A percentile compares a stretch with the other conserved stretches of the same genome.
These are phyloP conservation scores for Rhipidocladum racemiflorum DNA, from an alignment of 176 grass and related monocot species.

Conservation along the genomic window DNA sequence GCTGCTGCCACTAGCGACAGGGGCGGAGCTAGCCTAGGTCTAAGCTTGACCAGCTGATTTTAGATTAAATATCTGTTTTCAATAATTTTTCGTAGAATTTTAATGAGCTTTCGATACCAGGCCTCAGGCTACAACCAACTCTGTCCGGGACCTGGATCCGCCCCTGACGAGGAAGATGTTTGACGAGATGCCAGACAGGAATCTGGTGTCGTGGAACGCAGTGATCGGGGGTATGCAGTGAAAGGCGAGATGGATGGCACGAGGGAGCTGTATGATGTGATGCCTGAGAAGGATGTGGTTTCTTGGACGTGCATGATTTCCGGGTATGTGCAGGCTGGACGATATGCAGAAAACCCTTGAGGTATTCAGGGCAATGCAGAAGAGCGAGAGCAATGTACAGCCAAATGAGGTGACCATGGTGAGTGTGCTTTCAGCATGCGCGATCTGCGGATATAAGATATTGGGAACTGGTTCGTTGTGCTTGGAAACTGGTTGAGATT, in stretches of 20 bases:
- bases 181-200: constrained; percentile 57
- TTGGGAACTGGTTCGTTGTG: not conserved
- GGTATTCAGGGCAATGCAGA: constrained; percentile 61
- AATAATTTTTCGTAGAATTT: too few species aligned
- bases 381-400: constrained; percentile 16
- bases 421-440: too few species aligned
- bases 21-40: too few species aligned
- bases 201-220: constrained; percentile 65
- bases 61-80: too few species aligned
- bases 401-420: constrained; percentile 84
- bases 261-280: constrained; percentile 45
- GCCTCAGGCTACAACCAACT: too few species aligned
- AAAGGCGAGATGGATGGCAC: constrained; percentile 45
- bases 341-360: constrained; percentile 49
- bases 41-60: too few species aligned
- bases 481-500: not conserved
- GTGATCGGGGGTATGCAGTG: constrained; percentile 58
- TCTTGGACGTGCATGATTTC: constrained; percentile 78
- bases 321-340: constrained; percentile 49
- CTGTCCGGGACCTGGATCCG: too few species aligned
- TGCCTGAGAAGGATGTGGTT: constrained; percentile 58
- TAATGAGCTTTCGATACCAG: too few species aligned
- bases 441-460: not conserved
- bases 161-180: constrained; percentile 79
- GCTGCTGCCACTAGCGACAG: constrained; percentile 53